Evolutionary conservation across 2,329 filamentous ascomycete species (phyloP), one percentile per base, ranked within the genome.

Genomic region (Fusarium globosum): DNA sequence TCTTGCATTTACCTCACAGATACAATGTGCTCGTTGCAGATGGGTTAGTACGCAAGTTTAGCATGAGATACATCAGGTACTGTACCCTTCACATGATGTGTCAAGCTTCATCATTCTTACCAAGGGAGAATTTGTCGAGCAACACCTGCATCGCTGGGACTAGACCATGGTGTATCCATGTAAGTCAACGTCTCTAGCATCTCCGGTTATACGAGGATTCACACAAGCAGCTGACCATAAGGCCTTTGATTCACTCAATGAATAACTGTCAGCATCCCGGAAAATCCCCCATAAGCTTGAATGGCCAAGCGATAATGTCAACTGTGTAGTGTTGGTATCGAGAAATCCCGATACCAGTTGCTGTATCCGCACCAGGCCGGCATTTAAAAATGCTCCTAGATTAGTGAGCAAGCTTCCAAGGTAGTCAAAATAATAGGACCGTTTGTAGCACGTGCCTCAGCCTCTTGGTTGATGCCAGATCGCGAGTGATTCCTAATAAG

Each of bases 391-490:
- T 18, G 23, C 41, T 16, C 43, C 26, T 48, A 33, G 23, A 28
- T 38, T 23, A 30, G 20, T 57, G 41, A 28, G 56, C 61, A 41
- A 38, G 41, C 33, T 20, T 38, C 46, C 15, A 20, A 21, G 20
- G 33, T 26, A 28, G 28, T 41, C 49, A 39, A n/a, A 46, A 35
- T 11, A 69, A 65, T 60, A 69, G 67, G 67, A 49, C 66, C 67
- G 60, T 70, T 69, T 53, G 38, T 30, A 53, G 46, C 66, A 70
- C 59, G 60, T 60, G 61, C 52, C 52, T 38, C 16, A 33, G 41
- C 43, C 38, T 65, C 36, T 20, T 36, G 16, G n/a, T 51, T 64
- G 58, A 64, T 69, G 45, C 58, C 52, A 69, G 59, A 58, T 52
- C 9, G 49, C 23, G 45, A 45, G 38, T 56, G 48, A 66, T 66